These are phyloP conservation scores for Cyclocybe aegerita DNA, from an alignment of 768 basidiomycete genomes.

Conservation along the genomic window DNA sequence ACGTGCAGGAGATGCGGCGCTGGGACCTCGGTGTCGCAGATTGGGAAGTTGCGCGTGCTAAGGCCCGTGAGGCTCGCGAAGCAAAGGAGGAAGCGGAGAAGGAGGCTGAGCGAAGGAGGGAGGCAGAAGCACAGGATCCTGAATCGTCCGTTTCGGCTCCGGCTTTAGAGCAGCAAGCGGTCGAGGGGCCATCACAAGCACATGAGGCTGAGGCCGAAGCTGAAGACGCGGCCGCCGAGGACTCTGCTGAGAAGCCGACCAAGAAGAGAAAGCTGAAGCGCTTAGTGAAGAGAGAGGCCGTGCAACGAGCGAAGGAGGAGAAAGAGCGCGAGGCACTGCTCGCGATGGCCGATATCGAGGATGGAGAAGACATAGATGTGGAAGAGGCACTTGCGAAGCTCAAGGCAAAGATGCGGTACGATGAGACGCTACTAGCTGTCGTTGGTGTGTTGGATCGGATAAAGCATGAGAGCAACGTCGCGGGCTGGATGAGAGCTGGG, in stretches of 20 bases:
- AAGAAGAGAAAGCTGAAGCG: conserved; percentile 14
- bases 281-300: conserved; percentile 9
- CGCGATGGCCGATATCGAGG: not conserved
- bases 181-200: not conserved
- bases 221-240: not conserved
- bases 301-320: conserved; percentile 7
- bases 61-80: not conserved
- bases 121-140: not conserved
- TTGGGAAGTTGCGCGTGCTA: conserved; percentile 4
- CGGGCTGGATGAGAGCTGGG: conserved; percentile 63
- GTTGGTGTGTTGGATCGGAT: conserved; percentile 64
- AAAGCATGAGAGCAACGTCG: conserved; percentile 61
- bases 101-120: not conserved
- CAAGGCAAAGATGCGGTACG: conserved; percentile 28
- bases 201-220: not conserved
- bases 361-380: not conserved
- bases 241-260: not conserved
- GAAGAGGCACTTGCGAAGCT: not conserved
- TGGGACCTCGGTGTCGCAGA: conserved; percentile 23
- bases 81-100: not conserved
- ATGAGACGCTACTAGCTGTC: conserved; percentile 62
- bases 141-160: not conserved
- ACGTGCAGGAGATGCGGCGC: conserved; percentile 44
- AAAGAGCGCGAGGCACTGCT: conserved; percentile 12
- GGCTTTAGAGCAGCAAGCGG: not conserved